A percentile compares a stretch with the other conserved stretches of the same genome.
These are phyloP conservation scores for Acer negundo DNA, from an alignment of 345 rosid species.

Conservation along the genomic window DNA sequence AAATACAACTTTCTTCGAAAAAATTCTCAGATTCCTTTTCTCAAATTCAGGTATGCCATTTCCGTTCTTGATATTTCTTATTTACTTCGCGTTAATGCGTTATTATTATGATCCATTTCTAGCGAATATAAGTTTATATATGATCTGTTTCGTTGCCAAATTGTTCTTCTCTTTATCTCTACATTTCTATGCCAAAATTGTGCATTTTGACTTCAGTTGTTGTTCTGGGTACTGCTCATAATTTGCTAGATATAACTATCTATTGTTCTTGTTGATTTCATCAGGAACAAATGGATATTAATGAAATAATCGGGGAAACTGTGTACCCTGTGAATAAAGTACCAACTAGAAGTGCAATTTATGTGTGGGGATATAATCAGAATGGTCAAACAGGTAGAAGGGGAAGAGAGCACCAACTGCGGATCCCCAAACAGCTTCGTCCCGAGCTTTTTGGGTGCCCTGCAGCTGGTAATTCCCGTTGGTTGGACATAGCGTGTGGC, in stretches of 20 bases:
- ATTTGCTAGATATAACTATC: not conserved
- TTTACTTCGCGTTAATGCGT: not conserved
- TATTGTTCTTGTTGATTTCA: conserved; percentile 4
- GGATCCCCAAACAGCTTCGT: conserved; percentile 92
- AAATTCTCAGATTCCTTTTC: not conserved
- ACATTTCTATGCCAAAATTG: too few species aligned
- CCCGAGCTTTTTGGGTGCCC: conserved; percentile 95
- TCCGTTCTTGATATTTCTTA: not conserved
- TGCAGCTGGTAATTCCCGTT: conserved; percentile 68
- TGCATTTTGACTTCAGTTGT: too few species aligned
- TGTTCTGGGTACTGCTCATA: not conserved
- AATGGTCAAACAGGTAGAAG: conserved; percentile 92
- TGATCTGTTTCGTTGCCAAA: too few species aligned
- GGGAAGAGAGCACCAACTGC: conserved; percentile 64
- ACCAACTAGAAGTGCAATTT: conserved; percentile 88
- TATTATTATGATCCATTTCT: too few species aligned
- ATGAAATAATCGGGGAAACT: conserved; percentile 65
- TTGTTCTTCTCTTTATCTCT: too few species aligned
- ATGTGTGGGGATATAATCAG: conserved; percentile 96
- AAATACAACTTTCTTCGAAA: too few species aligned
- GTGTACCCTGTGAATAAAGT: conserved; percentile 35
- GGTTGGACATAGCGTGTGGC: conserved; percentile 94
- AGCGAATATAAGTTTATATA: too few species aligned
- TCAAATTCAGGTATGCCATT: not conserved
- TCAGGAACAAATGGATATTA: conserved; percentile 58